Evolutionary conservation across 2,329 filamentous ascomycete genomes (phyloP), one percentile per base, ranked within the genome.

Genomic region (Helminthosporium solani): DNA sequence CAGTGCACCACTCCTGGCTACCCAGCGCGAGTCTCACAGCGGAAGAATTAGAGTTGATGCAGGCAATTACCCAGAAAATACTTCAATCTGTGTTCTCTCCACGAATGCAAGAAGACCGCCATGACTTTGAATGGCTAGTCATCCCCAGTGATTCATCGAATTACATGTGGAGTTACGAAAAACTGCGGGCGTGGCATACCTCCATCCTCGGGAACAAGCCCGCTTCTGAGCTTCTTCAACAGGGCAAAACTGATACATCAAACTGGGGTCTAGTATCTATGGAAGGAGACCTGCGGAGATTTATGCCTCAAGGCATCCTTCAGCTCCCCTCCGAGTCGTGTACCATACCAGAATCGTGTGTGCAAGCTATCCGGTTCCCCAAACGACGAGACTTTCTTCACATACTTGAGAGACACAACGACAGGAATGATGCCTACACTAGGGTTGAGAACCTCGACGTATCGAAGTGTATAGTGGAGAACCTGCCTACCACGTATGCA

Each of bases 351-450:
- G 31, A 7, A 9, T 16, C 33, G 8, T 42, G 31, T 6, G 44
- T 69, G 12, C 49, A 60, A 35, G 54, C 50, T 7, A 49, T 54
- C 7, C 47, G 57, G 33, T 81, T 81, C 64, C 77, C 82, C 0
- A 78, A 75, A 44, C 75, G 82, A 34, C 71, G 73, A 2, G 83
- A 87, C 56, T 83, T 85, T 39, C 73, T 88, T 4, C 81, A 84
- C 50, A 64, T 42, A 1, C 30, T 67, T 2, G 15, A 30, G 5
- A 46, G 37, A 4, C 43, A 34, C 4, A 45, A 41, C 6, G 42
- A 49, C 1, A 16, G 33, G 7, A 67, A 61, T 8, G 44, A 52
- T 1, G 51, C 64, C 1, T 73, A 72, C 12, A 66, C 60, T 1
- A 81, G 71, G 56, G 27, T 79, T 75, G 56, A 71, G 4, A 72